Evolutionary conservation across 148 eudicot genomes (phyloP).

Genomic region (Camellia granthamiana): DNA sequence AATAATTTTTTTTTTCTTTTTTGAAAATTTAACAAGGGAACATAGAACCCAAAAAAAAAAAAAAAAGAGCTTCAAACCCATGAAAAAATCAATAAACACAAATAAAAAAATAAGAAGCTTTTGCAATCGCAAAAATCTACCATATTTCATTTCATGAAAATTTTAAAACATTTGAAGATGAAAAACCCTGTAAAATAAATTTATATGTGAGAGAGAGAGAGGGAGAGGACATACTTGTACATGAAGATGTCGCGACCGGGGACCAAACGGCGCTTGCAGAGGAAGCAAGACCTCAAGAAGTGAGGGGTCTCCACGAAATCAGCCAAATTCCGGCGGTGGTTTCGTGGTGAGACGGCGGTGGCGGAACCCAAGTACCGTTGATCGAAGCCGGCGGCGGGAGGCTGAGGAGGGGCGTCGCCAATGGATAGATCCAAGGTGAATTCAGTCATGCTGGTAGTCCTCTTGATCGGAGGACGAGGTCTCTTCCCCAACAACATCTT

Average conservation of each 20-base stretch:
- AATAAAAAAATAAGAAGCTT: too few relatives aligned
- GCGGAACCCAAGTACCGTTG: not conserved
- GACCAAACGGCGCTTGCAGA: constrained; percentile 48
- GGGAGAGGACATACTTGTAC: constrained; percentile 42
- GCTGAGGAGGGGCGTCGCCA: constrained; percentile 10
- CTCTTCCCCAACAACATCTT: constrained; percentile 64
- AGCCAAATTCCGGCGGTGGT: constrained; percentile 42
- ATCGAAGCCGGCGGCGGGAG: not conserved
- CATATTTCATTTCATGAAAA: too few relatives aligned
- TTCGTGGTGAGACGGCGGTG: constrained; percentile 18
- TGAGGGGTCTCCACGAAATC: constrained; percentile 33
- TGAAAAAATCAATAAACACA: not conserved
- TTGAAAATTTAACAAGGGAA: too few relatives aligned
- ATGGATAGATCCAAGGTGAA: constrained; percentile 47
- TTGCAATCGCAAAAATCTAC: too few relatives aligned
- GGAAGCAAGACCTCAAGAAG: constrained; percentile 53
- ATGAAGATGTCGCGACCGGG: constrained; percentile 73
- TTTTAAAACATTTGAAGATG: not conserved
- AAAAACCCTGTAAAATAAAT: too few relatives aligned
- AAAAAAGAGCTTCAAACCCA: not conserved
- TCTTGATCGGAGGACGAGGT: constrained; percentile 49
- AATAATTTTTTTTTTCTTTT: too few relatives aligned
- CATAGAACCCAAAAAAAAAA: not conserved
- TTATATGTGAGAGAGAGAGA: not conserved
- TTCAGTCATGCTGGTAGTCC: constrained; percentile 83